Conservation (phyloP, 768 basidiomycete species). For the Sutorius australiensis region DNA sequence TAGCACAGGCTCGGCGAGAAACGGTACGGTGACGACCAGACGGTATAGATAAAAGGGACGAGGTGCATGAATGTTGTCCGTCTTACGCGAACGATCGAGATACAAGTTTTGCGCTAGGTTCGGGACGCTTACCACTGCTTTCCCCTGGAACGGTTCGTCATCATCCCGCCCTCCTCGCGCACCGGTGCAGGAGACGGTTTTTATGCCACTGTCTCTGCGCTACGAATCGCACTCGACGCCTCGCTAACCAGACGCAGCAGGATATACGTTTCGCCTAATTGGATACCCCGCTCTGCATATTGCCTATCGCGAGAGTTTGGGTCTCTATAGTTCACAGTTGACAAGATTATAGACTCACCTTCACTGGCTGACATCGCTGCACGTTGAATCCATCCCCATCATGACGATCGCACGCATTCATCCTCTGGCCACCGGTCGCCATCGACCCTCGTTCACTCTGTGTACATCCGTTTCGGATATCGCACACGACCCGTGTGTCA, state of each 20-base stretch:
- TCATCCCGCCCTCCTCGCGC: conserved; percentile 13
- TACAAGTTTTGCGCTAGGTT: neutral
- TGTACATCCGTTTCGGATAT: neutral
- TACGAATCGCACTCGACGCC: conserved; percentile 2
- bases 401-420: conserved; percentile 16
- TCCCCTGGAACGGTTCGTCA: conserved; percentile 1
- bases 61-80: neutral
- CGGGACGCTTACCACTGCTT: neutral
- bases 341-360: conserved; percentile 13
- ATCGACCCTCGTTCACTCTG: conserved; percentile 3
- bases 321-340: neutral
- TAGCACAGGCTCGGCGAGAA: conserved; percentile 1
- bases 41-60: conserved; percentile 3
- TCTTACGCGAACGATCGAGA: neutral
- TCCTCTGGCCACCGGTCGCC: neutral
- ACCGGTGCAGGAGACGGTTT: conserved; percentile 7
- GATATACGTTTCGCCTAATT: neutral
- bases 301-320: conserved; percentile 2
- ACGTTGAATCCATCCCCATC: neutral
- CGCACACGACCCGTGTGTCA: neutral
- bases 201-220: conserved; percentile 1
- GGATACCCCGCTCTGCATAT: neutral
- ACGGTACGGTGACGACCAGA: conserved; percentile 1
- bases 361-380: neutral
- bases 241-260: neutral